These are phyloP conservation scores for Hyphodiscus hymeniophilus DNA, from an alignment of 495 filamentous ascomycete species.

Conservation along the genomic window DNA sequence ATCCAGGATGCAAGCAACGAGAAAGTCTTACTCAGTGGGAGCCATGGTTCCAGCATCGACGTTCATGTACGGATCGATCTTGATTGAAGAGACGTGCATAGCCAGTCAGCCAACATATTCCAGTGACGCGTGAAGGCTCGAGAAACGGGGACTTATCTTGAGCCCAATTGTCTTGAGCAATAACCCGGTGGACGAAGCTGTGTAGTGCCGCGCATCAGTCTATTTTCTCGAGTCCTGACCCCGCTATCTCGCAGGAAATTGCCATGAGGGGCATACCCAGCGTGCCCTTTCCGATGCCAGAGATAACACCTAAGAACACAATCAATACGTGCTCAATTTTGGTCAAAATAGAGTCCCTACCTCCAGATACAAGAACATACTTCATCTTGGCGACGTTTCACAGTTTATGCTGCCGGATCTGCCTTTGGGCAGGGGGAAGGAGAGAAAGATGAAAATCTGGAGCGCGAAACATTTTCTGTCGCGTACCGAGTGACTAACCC, in stretches of 20 bases:
- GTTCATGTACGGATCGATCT: constrained; percentile 82
- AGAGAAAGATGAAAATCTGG: constrained; percentile 12
- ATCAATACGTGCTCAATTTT: constrained; percentile 5
- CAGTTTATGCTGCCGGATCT: constrained; percentile 17
- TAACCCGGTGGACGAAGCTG: constrained; percentile 62
- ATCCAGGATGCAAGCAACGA: not conserved
- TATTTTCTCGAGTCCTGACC: constrained; percentile 1
- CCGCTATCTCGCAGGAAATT: constrained; percentile 20
- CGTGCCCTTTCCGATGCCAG: constrained; percentile 76
- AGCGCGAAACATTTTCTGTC: constrained; percentile 1
- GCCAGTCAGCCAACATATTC: not conserved
- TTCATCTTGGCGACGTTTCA: constrained; percentile 52
- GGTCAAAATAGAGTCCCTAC: constrained; percentile 8
- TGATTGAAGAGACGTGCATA: constrained; percentile 38
- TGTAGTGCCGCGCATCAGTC: constrained; percentile 13
- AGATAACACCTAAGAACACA: constrained; percentile 53
- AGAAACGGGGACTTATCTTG: constrained; percentile 10
- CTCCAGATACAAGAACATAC: constrained; percentile 50
- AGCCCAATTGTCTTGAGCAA: constrained; percentile 79
- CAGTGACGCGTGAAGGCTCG: not conserved
- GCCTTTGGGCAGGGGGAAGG: constrained; percentile 21
- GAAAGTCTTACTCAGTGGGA: constrained; percentile 57
- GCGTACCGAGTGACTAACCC: constrained; percentile 9
- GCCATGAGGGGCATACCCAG: constrained; percentile 46
- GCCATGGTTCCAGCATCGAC: constrained; percentile 71